Evolutionary conservation across 441 rosid species (phyloP).

Genomic region (Aleurites moluccanus): DNA sequence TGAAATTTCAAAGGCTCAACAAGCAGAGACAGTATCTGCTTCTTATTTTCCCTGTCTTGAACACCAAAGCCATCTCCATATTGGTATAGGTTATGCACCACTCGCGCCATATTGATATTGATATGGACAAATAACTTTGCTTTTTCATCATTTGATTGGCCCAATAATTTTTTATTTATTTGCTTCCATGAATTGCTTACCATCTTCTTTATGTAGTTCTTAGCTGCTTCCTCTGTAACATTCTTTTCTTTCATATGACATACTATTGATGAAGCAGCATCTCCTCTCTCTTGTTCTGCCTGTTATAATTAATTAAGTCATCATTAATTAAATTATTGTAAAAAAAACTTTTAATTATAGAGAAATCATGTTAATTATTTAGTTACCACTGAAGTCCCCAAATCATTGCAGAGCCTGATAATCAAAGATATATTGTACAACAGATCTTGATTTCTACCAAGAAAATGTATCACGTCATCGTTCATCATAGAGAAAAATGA

Average conservation of each 20-base stretch:
- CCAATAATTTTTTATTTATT: conserved; percentile 15
- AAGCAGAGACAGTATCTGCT: conserved; percentile 34
- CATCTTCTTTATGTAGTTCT: conserved; percentile 15
- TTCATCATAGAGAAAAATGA: conserved; percentile 30
- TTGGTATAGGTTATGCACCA: conserved; percentile 42
- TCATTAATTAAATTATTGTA: neutral
- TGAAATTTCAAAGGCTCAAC: conserved; percentile 35
- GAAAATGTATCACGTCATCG: conserved; percentile 4
- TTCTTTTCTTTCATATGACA: conserved; percentile 41
- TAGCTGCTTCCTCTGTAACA: conserved; percentile 29
- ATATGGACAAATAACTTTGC: conserved; percentile 8
- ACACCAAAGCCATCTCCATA: conserved; percentile 48
- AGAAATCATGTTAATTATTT: no score
- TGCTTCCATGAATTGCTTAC: conserved; percentile 26
- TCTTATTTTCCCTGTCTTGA: conserved; percentile 34
- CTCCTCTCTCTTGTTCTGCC: conserved; percentile 57
- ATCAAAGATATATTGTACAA: conserved; percentile 36
- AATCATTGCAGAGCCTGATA: conserved; percentile 55
- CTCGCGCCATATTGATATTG: conserved; percentile 38
- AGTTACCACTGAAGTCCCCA: conserved; percentile 43
- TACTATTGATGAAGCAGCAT: conserved; percentile 41
- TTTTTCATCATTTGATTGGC: neutral
- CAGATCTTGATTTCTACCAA: conserved; percentile 29
- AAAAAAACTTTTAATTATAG: neutral
- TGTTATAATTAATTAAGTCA: conserved; percentile 2